Base-by-base conservation (phyloP, 2,329 filamentous ascomycete genomes). In the Aureobasidium pullulans region DNA sequence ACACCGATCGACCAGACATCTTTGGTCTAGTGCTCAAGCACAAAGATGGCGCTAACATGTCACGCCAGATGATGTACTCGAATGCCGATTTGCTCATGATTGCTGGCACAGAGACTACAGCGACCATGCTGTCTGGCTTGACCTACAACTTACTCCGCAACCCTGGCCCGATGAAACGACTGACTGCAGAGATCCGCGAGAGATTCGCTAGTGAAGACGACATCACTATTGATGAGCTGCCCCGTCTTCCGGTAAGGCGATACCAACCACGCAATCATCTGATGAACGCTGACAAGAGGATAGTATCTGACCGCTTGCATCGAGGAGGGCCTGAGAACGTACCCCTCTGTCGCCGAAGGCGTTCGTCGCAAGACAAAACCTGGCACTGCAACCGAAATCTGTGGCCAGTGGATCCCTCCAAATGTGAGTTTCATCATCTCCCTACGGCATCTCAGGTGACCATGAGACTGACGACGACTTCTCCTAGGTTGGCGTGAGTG, bases 101-200 rank as follows among this genome's bases (percentile, higher is more conserved):
- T 28, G 73, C 70, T 1, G 73, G 73, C 2, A 72, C 69, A 7
- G 73, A 75, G 60, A 73, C 72, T 0, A 73, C 70, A 0, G 71
- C 71, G 0, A 74, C 72, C 1, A 60, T 70, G 5, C 60, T 75
- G 44, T 31, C 62, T 3, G 69, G 69, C 4, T 64, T 66, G 3
- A 69, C 64, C 0, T 77, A 76, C 69, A 77, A 78, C 65, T 70
- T 79, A 29, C 66, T 73, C 11, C 70, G 74, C 32, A 74, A 77
- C 63, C 64, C 71, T 2, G 52, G 62, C 13, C 67, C 67, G 8
- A 64, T 77, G 50, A 63, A 67, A 7, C 59, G 58, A 11, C 56
- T 67, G 15, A 19, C 74, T 23, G 64, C 68, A 11, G 73, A 74
- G 50, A 66, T 77, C 40, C 69, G 75, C 10, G 60, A 48, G 1